phyloP scores from a whole-genome alignment of 2,329 filamentous ascomycete species.

The Aspergillus tanneri region DNA sequence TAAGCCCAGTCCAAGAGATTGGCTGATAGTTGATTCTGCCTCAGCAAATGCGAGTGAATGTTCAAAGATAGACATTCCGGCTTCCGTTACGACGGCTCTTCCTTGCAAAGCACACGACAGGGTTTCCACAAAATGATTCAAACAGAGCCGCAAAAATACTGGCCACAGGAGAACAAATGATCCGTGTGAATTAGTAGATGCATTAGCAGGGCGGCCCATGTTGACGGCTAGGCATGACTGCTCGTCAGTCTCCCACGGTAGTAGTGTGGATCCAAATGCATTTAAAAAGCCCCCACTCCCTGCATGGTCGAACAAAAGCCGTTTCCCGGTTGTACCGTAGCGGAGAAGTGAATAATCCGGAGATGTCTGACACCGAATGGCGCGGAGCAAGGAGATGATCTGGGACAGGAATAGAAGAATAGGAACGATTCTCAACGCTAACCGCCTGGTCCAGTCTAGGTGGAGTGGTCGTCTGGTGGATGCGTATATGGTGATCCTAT shows the following conservation, averaged over 20 bases:
- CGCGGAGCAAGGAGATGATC: slow-evolving; percentile 69
- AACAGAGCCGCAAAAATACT: slow-evolving; percentile 53
- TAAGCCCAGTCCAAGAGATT: slow-evolving; percentile 70
- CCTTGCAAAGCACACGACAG: slow-evolving; percentile 86
- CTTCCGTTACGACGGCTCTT: slow-evolving; percentile 74
- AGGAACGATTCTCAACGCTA: slow-evolving; percentile 68
- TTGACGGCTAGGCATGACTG: slow-evolving; percentile 71
- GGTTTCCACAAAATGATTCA: slow-evolving; percentile 86
- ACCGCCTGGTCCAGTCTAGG: slow-evolving; percentile 69
- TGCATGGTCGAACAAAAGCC: slow-evolving; percentile 67
- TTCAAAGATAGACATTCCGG: slow-evolving; percentile 94
- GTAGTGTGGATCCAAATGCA: slow-evolving; percentile 65
- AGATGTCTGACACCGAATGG: slow-evolving; percentile 89
- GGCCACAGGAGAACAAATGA: slow-evolving; percentile 68
- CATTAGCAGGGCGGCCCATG: slow-evolving; percentile 62
- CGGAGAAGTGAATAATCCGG: slow-evolving; percentile 67
- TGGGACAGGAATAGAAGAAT: slow-evolving; percentile 70
- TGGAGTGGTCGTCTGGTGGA: slow-evolving; percentile 79
- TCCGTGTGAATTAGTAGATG: slow-evolving; percentile 62
- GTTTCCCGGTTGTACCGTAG: slow-evolving; percentile 66
- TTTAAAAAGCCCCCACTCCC: slow-evolving; percentile 70
- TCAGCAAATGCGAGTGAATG: slow-evolving; percentile 95
- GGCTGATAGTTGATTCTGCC: slow-evolving; percentile 82
- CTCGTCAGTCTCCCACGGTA: slow-evolving; percentile 72
- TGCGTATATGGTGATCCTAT: slow-evolving; percentile 90